Evolutionary conservation across 2,329 filamentous ascomycete genomes (phyloP), one percentile per base, ranked within the genome.

Genomic region (Pestalotiopsis sp.): DNA sequence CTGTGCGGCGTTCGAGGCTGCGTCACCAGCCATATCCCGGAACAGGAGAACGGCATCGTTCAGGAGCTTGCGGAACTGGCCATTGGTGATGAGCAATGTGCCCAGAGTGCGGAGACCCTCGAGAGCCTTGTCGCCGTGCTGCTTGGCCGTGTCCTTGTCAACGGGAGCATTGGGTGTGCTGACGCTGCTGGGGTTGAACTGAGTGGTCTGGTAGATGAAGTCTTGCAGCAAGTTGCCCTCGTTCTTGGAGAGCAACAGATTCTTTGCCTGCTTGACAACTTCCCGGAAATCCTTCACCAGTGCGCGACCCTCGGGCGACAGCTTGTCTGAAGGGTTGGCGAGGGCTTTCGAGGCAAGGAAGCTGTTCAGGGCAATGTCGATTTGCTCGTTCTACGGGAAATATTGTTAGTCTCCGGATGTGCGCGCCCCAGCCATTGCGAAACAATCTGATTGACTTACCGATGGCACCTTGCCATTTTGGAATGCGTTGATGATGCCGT

Each of bases 141-240:
- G 91, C 82, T 92, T 90, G 31, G 93, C 93, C 2, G 88, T 87
- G 0, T 93, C 90, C 84, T 94, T 97, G 77, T 90, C 87, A 62
- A 97, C 75, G 0, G 94, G 92, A 1, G 89, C 87, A 68, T 86
- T 85, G 3, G 94, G 93, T 1, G 85, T 81, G 69, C 83, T 80
- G 31, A 93, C 86, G 65, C 87, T 85, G 75, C 86, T 90, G 68
- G 88, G 83, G 66, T 90, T 89, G 71, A 96, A 90, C 61, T 92
- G 87, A 77, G 94, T 90, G 0, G 94, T 95, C 78, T 97, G 93
- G 92, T 93, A 99, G 81, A 98, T 94, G 81, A 99, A 98, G 76
- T 99, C 95, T 78, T 99, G 96, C 23, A 99, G 84, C 69, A 98
- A 83, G 76, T 99, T 94, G 78, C 95, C 96, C 69, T 97, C 89